Percentiles rank a stretch among this genome's conserved stretches.
Conservation (phyloP, 2,329 filamentous ascomycete genomes). For the Rutstroemia sp. region DNA sequence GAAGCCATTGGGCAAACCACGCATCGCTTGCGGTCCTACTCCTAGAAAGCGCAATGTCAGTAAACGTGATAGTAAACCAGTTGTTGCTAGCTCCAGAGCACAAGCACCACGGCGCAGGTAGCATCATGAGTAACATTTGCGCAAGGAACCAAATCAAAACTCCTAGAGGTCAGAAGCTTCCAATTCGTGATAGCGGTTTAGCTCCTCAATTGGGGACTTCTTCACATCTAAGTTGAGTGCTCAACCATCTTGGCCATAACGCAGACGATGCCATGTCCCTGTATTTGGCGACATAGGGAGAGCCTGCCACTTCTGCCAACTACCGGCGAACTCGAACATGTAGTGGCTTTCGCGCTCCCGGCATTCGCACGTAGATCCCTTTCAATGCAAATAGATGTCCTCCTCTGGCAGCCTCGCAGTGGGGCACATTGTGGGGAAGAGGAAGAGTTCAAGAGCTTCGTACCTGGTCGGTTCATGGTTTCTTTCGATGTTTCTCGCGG, state of each 20-base stretch:
- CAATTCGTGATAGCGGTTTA: no score
- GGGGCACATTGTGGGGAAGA: conserved; percentile 23
- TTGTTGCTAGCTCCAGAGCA: no score
- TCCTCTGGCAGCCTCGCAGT: conserved; percentile 14
- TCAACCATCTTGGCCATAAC: no score
- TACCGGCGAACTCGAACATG: background rate
- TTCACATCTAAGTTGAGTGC: no score
- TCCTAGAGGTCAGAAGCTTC: no score
- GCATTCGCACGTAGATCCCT: background rate
- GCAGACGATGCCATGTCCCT: background rate
- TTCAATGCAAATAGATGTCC: conserved; percentile 4
- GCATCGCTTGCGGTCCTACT: conserved; percentile 53
- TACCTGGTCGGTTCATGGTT: conserved; percentile 31
- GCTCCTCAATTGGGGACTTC: background rate
- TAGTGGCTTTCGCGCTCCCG: no score
- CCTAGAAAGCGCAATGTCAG: conserved; percentile 21
- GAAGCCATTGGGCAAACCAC: conserved; percentile 54
- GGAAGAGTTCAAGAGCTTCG: conserved; percentile 17
- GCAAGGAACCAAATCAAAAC: no score
- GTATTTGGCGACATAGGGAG: background rate
- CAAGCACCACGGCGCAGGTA: background rate
- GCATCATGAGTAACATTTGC: no score
- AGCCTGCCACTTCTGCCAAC: no score
- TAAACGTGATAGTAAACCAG: background rate
- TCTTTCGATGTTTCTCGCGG: background rate